Conservation (phyloP, 768 basidiomycete genomes). For the Suillus lakei region DNA sequence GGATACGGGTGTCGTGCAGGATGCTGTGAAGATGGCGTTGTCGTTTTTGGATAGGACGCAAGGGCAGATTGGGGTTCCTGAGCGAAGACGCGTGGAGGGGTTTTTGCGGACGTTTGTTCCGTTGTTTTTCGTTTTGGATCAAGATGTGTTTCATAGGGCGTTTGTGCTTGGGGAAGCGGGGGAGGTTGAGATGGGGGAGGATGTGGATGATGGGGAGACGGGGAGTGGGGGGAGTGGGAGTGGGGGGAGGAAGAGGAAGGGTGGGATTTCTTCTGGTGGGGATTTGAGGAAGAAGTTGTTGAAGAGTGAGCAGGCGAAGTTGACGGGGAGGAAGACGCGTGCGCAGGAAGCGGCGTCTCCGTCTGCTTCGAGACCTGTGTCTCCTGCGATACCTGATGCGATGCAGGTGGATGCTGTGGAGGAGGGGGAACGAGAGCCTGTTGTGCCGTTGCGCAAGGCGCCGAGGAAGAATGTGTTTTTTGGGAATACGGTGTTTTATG, state of each 20-base stretch:
- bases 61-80: slow-evolving; percentile 68
- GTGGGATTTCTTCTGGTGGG: slow-evolving; percentile 48
- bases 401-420: slow-evolving; percentile 37
- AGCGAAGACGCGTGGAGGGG: slow-evolving; percentile 82
- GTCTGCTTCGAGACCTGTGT: slow-evolving; percentile 62
- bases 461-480: slow-evolving; percentile 73
- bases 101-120: slow-evolving; percentile 80
- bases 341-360: slow-evolving; percentile 58
- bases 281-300: slow-evolving; percentile 81
- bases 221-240: slow-evolving; percentile 32
- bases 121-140: slow-evolving; percentile 77
- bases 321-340: slow-evolving; percentile 60
- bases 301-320: slow-evolving; percentile 85
- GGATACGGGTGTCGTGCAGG: slow-evolving; percentile 80
- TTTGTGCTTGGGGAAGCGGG: slow-evolving; percentile 67
- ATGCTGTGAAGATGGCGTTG: slow-evolving; percentile 86
- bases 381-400: slow-evolving; percentile 58
- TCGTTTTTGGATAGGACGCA: slow-evolving; percentile 91
- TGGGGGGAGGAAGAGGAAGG: slow-evolving; percentile 46
- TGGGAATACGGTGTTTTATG: slow-evolving; percentile 89
- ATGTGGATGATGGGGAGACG: slow-evolving; percentile 44
- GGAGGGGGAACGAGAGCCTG: slow-evolving; percentile 28
- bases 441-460: slow-evolving; percentile 31
- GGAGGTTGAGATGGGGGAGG: slow-evolving; percentile 64
- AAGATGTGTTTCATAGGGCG: slow-evolving; percentile 68